A percentile compares a stretch with the other conserved stretches of the same genome.
phyloP scores from a whole-genome alignment of 2,329 filamentous ascomycete genomes.

The Ceratocystis ficicola region DNA sequence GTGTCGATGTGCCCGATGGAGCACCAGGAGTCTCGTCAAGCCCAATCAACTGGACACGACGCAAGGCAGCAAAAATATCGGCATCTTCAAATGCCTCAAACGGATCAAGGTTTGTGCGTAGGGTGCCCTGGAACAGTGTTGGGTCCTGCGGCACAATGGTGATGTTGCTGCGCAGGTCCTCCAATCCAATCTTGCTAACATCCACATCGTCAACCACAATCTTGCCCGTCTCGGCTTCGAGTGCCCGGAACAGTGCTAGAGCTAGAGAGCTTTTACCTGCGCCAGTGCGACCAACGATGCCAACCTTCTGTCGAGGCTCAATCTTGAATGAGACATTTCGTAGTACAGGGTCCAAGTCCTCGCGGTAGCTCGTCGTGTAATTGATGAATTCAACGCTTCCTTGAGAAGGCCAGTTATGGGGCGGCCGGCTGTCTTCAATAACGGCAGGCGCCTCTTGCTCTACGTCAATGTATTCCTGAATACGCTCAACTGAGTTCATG shows the following conservation, averaged over 20 bases:
- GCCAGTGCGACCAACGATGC: conserved; percentile 88
- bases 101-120: conserved; percentile 84
- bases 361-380: conserved; percentile 81
- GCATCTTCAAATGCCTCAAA: conserved; percentile 83
- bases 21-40: conserved; percentile 35
- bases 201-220: conserved; percentile 89
- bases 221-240: conserved; percentile 81
- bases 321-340: conserved; percentile 79
- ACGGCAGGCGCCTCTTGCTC: conserved; percentile 80
- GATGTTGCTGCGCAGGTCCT: conserved; percentile 82
- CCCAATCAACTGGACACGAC: conserved; percentile 77
- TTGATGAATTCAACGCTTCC: conserved; percentile 78
- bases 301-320: conserved; percentile 76
- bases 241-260: conserved; percentile 79
- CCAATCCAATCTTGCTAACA: conserved; percentile 79
- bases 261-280: conserved; percentile 94
- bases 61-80: conserved; percentile 74
- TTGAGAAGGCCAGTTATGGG: conserved; percentile 69
- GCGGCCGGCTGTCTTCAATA: conserved; percentile 65
- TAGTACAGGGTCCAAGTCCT: conserved; percentile 77
- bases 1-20: conserved; percentile 24
- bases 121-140: conserved; percentile 84
- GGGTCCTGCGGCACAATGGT: conserved; percentile 97
- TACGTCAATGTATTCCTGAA: conserved; percentile 93
- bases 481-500: conserved; percentile 97